These are phyloP conservation scores for Clathrospora elynae DNA, from an alignment of 2,329 filamentous ascomycete species.

Conservation along the genomic window DNA sequence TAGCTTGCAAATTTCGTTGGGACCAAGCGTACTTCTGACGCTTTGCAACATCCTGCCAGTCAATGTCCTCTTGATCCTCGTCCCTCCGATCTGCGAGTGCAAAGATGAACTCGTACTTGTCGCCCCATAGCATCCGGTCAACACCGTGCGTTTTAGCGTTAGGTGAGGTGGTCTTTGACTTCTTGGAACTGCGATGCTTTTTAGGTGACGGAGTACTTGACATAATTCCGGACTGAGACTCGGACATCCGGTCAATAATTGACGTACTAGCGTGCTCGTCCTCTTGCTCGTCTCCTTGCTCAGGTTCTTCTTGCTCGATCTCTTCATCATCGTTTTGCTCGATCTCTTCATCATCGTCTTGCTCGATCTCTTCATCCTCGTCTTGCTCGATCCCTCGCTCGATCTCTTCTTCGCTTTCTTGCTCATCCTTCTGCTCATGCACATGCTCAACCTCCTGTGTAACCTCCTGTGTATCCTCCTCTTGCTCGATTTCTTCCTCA, in stretches of 20 bases:
- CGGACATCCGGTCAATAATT: too few species aligned
- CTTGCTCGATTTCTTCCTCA: too few species aligned
- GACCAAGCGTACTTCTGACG: conserved; percentile 18
- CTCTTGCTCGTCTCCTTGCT: background rate
- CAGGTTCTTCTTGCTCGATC: too few species aligned
- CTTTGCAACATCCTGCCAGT: conserved; percentile 35
- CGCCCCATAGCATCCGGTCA: conserved; percentile 48
- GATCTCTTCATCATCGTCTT: too few species aligned
- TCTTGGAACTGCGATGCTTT: background rate
- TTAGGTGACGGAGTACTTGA: background rate
- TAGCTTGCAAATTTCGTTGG: conserved; percentile 31
- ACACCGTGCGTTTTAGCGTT: conserved; percentile 13
- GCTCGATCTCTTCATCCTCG: too few species aligned
- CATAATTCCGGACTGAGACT: background rate
- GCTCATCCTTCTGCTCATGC: too few species aligned
- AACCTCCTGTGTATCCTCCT: too few species aligned
- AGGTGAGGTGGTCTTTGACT: background rate
- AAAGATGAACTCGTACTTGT: conserved; percentile 50
- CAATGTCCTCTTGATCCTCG: conserved; percentile 39
- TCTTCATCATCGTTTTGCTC: too few species aligned
- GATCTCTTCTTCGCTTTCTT: too few species aligned
- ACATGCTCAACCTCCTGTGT: too few species aligned
- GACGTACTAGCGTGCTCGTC: too few species aligned
- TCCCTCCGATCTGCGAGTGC: conserved; percentile 34
- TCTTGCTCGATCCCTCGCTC: too few species aligned